Base-by-base conservation (phyloP, 2,329 filamentous ascomycete species). In the Trichoderma atroviride region DNA sequence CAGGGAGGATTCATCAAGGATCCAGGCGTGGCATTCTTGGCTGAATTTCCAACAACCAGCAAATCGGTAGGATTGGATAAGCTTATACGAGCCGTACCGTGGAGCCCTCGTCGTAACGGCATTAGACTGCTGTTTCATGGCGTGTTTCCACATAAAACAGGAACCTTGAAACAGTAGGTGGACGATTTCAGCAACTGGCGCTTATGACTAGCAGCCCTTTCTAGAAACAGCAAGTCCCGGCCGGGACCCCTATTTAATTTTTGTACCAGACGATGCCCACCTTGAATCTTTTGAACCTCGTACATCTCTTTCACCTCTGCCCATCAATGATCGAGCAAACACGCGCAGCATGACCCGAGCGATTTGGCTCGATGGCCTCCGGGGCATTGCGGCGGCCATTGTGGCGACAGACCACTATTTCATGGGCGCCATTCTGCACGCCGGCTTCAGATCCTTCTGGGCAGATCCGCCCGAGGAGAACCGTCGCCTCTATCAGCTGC, bases 381-480 rank as follows among this genome's bases (percentile, higher is more conserved):
- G 63, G 63, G 63, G 63, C 63, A 66, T 66, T 19, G 63, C 63
- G 5, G 63, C 63, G 9, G 63, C 63, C 63, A 66, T 66, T 29
- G 63, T 66, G 14, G 63, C 63, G 37, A 66, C 63, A 19, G 63
- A 66, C 53, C 63, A 66, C 63, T 66, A 66, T 35, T 66, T 66
- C 53, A 66, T 66, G 63, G 63, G 63, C 53, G 63, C 63, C 4
- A 55, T 58, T 22, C 24, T 66, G 37, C 24, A 66, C n/a, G 63
- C 63, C 37, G 63, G 63, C 63, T 66, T 66, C 53, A 57, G 63
- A 29, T 66, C 63, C 53, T 66, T 66, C 53, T 66, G 63, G 63
- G 63, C 63, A 14, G 63, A 66, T 50, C 63, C 63, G 9, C 63
- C 63, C 3, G 63, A 66, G 53, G 63, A 66, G 52, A 66, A 66